Evolutionary conservation across 805 yeast genomes (phyloP).

Genomic region (Candida pseudoglaebosa): DNA sequence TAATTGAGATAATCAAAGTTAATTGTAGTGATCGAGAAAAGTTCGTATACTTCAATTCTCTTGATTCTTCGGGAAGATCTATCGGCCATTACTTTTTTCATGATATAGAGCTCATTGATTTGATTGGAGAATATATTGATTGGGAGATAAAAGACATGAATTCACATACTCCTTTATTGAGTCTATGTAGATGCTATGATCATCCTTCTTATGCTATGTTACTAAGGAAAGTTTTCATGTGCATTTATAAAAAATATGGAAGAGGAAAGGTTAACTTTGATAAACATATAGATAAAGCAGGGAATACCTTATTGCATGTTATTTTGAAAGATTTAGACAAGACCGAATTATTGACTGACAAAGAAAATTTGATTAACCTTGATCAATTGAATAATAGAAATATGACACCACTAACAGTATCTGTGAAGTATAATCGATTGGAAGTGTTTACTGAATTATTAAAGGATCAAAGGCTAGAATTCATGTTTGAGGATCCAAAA

Average conservation of each 20-base stretch:
- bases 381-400: conserved; percentile 58
- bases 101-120: conserved; percentile 44
- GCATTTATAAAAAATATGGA: conserved; percentile 43
- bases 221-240: conserved; percentile 42
- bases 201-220: conserved; percentile 56
- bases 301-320: conserved; percentile 76
- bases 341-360: conserved; percentile 21
- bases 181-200: conserved; percentile 77
- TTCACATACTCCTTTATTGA: conserved; percentile 75
- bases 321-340: conserved; percentile 46
- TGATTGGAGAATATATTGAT: conserved; percentile 55
- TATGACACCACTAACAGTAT: conserved; percentile 68
- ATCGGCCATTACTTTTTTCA: conserved; percentile 74
- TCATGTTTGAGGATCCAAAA: conserved; percentile 30
- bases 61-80: conserved; percentile 54
- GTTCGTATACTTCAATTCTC: conserved; percentile 41
- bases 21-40: conserved; percentile 46
- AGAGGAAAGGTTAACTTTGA: conserved; percentile 37
- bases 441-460: conserved; percentile 55
- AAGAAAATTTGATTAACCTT: conserved; percentile 32
- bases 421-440: conserved; percentile 62
- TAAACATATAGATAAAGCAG: conserved; percentile 68
- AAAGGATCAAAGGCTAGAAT: conserved; percentile 42
- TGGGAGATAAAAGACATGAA: conserved; percentile 67
- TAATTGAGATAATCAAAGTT: conserved; percentile 39